Percentiles rank a stretch among this genome's conserved stretches.
Conservation (phyloP, 2,329 filamentous ascomycete species). For the Macrophomina phaseolina region DNA sequence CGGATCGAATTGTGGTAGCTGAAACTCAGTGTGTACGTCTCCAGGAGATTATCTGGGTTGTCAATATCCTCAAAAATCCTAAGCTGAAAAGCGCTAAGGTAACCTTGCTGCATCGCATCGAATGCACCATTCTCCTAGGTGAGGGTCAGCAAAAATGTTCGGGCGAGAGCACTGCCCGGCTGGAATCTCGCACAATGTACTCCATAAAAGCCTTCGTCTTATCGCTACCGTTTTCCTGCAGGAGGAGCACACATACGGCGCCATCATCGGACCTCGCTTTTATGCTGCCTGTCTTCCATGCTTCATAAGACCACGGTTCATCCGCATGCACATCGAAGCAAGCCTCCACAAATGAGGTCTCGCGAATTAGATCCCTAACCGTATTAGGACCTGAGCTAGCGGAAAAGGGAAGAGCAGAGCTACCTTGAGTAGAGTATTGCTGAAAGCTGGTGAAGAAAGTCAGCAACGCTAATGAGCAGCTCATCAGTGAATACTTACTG, state of each 20-base stretch:
- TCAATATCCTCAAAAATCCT: constrained; percentile 51
- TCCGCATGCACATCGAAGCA: constrained; percentile 35
- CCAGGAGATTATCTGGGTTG: constrained; percentile 48
- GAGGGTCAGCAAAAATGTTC: constrained; percentile 34
- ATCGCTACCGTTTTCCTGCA: constrained; percentile 48
- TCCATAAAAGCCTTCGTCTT: constrained; percentile 53
- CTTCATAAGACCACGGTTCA: constrained; percentile 37
- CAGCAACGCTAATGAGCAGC: not conserved
- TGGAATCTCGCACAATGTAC: constrained; percentile 47
- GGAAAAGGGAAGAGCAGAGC: not conserved
- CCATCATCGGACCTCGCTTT: constrained; percentile 44
- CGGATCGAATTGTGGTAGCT: constrained; percentile 40
- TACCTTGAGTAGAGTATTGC: constrained; percentile 3
- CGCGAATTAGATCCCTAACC: constrained; percentile 38
- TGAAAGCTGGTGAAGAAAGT: not conserved
- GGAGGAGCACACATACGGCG: constrained; percentile 51
- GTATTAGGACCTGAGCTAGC: not conserved
- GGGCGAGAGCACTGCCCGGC: not conserved
- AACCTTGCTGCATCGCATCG: constrained; percentile 50
- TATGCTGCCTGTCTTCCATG: constrained; percentile 19
- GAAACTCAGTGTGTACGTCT: constrained; percentile 58
- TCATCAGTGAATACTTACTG: constrained; percentile 37
- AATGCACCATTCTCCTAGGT: constrained; percentile 57
- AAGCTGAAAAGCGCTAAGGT: constrained; percentile 54
- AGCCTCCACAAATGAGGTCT: constrained; percentile 38